Evolutionary conservation across 805 yeast species (phyloP).

Genomic region (Pichia scutulata): DNA sequence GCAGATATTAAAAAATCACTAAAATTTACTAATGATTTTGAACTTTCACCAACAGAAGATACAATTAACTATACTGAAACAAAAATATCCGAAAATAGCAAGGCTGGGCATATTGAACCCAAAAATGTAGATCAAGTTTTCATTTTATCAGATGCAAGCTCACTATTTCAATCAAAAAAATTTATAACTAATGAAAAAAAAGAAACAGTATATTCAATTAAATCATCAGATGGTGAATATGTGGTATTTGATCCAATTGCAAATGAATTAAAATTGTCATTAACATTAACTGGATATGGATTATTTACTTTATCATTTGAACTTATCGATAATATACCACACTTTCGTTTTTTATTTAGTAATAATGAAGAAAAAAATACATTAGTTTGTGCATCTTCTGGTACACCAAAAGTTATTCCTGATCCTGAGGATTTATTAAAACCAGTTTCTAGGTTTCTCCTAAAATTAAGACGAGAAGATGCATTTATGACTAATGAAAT

Average conservation of each 20-base stretch:
- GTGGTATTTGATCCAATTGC: constrained; percentile 15
- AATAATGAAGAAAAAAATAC: constrained; percentile 11
- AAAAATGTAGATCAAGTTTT: constrained; percentile 22
- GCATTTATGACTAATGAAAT: constrained; percentile 15
- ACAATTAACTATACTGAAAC: neutral
- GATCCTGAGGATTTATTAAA: constrained; percentile 25
- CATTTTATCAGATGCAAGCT: constrained; percentile 15
- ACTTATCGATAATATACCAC: neutral
- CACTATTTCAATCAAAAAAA: constrained; percentile 9
- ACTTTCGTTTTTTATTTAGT: constrained; percentile 13
- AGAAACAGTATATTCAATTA: constrained; percentile 15
- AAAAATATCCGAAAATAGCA: neutral
- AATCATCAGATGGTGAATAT: constrained; percentile 19
- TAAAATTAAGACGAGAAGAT: constrained; percentile 24
- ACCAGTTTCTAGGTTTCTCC: constrained; percentile 17
- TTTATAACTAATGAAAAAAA: neutral
- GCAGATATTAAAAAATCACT: neutral
- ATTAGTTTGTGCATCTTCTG: constrained; percentile 1
- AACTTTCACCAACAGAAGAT: neutral
- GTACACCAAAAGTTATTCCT: constrained; percentile 18
- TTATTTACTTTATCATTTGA: constrained; percentile 19
- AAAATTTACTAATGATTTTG: constrained; percentile 1
- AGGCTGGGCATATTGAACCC: constrained; percentile 20
- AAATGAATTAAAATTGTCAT: constrained; percentile 16
- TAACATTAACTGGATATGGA: constrained; percentile 24